Percentiles rank a stretch among this genome's conserved stretches.
phyloP scores from a whole-genome alignment of 2,329 filamentous ascomycete species.

The Aspergillus pseudotamarii region DNA sequence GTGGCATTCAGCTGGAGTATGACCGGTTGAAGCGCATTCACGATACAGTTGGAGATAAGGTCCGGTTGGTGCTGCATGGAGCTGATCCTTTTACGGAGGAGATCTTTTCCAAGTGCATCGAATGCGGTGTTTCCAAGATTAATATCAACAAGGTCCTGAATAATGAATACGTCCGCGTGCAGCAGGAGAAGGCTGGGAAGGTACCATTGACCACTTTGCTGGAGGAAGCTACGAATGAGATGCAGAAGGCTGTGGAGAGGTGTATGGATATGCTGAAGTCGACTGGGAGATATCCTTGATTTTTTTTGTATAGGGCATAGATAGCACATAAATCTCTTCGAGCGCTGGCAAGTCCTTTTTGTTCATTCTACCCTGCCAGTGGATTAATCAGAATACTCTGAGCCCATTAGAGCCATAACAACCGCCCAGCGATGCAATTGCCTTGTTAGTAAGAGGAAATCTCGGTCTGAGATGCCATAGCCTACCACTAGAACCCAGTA shows the following conservation, averaged over 20 bases:
- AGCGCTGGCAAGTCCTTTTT: background rate
- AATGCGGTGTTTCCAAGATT: conserved; percentile 57
- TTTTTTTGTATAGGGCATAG: background rate
- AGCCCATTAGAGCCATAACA: background rate
- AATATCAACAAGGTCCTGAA: conserved; percentile 65
- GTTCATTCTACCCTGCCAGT: background rate
- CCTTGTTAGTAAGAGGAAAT: no score
- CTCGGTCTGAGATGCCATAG: background rate
- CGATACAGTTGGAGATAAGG: conserved; percentile 51
- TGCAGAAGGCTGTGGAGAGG: conserved; percentile 59
- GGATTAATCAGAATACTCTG: background rate
- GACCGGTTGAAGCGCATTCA: conserved; percentile 55
- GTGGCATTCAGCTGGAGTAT: conserved; percentile 66
- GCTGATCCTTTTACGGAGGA: conserved; percentile 60
- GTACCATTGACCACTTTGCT: conserved; percentile 57
- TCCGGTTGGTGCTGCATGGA: conserved; percentile 60
- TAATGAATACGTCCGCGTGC: conserved; percentile 51
- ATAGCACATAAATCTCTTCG: background rate
- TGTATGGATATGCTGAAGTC: conserved; percentile 57
- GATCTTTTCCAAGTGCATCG: conserved; percentile 58
- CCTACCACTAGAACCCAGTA: background rate
- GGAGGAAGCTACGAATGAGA: conserved; percentile 57
- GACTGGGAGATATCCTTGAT: conserved; percentile 37
- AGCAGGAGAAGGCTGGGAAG: conserved; percentile 53
- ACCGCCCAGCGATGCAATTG: no score